Conservation (phyloP, 306 rosid species). For the Cucurbita pepo region DNA sequence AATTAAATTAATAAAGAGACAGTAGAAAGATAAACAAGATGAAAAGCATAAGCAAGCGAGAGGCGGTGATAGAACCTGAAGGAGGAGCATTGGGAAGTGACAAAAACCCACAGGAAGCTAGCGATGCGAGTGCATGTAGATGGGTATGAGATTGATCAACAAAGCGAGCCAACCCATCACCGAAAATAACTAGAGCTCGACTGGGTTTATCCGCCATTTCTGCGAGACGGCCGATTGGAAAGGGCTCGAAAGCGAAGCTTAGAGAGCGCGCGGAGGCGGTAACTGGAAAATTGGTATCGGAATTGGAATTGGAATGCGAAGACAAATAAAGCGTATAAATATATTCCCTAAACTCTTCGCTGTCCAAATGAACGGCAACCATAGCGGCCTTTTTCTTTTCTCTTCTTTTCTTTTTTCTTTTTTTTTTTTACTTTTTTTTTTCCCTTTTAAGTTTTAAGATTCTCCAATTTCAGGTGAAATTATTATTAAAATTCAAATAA, state of each 20-base stretch:
- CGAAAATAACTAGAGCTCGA: constrained; percentile 59
- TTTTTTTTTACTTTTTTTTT: too few relatives aligned
- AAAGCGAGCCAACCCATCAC: constrained; percentile 56
- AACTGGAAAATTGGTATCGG: background rate
- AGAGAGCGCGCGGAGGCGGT: background rate
- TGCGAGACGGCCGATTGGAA: background rate
- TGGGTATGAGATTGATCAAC: constrained; percentile 33
- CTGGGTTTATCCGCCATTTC: constrained; percentile 84
- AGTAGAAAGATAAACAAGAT: background rate
- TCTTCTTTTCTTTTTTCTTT: too few relatives aligned
- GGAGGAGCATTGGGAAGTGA: constrained; percentile 45
- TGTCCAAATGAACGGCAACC: too few relatives aligned
- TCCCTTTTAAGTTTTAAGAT: too few relatives aligned
- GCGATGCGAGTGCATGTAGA: constrained; percentile 54
- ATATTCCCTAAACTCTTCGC: too few relatives aligned
- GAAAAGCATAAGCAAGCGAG: background rate
- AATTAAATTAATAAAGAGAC: too few relatives aligned
- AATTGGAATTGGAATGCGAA: background rate
- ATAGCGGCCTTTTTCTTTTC: too few relatives aligned
- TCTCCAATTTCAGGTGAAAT: too few relatives aligned
- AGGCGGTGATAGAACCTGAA: constrained; percentile 30
- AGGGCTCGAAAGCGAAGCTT: background rate
- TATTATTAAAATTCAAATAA: too few relatives aligned
- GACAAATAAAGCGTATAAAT: background rate
- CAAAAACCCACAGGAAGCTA: constrained; percentile 57